phyloP scores from a whole-genome alignment of 495 filamentous ascomycete species.

The Penicillium lagena region DNA sequence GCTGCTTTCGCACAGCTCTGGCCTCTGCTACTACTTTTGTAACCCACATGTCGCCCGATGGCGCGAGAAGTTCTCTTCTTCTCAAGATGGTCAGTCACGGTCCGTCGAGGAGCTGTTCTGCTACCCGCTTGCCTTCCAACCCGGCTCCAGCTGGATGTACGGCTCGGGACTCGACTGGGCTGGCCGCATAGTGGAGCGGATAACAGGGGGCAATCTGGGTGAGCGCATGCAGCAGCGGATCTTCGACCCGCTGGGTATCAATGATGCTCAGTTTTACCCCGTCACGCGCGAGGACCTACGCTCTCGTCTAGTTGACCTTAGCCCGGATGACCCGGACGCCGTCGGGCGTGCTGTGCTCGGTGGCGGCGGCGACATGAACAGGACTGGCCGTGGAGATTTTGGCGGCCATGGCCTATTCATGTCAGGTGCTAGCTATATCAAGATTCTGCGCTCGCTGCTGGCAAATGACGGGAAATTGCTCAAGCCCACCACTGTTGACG shows the following conservation, averaged over 20 bases:
- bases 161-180: conserved; percentile 47
- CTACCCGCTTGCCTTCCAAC: conserved; percentile 40
- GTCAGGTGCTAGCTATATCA: conserved; percentile 39
- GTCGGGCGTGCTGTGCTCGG: conserved; percentile 18
- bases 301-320: conserved; percentile 28
- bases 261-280: conserved; percentile 34
- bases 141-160: conserved; percentile 45
- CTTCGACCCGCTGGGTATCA: conserved; percentile 37
- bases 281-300: conserved; percentile 24
- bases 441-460: conserved; percentile 43
- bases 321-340: conserved; percentile 16
- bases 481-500: conserved; percentile 30
- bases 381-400: conserved; percentile 24
- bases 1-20: conserved; percentile 45
- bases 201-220: conserved; percentile 29
- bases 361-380: conserved; percentile 17
- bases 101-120: conserved; percentile 19
- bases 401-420: conserved; percentile 50
- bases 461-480: conserved; percentile 38
- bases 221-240: conserved; percentile 41
- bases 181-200: conserved; percentile 34
- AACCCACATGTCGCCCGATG: conserved; percentile 26
- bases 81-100: conserved; percentile 2
- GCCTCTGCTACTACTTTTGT: conserved; percentile 37
- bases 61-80: conserved; percentile 22